Percentiles rank a stretch among this genome's conserved stretches.
Conservation (phyloP, 2,329 filamentous ascomycete genomes). For the Clonostachys sp. region DNA sequence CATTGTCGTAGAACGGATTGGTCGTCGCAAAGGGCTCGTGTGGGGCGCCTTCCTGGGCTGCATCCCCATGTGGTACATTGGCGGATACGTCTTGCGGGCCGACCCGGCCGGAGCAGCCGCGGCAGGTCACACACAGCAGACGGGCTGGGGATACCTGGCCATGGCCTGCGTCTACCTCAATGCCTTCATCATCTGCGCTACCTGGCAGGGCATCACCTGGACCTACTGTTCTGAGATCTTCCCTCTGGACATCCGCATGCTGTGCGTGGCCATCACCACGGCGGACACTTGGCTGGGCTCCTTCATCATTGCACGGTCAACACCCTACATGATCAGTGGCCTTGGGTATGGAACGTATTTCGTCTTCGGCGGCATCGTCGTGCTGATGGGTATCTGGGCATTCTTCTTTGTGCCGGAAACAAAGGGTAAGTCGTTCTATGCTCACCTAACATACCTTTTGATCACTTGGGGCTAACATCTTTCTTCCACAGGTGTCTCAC, state of each 20-base stretch:
- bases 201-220: slow-evolving; percentile 37
- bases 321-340: slow-evolving; percentile 32
- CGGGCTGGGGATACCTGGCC: slow-evolving; percentile 33
- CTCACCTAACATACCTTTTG: slow-evolving; percentile 16
- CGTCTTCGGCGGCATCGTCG: slow-evolving; percentile 41
- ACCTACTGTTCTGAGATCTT: slow-evolving; percentile 43
- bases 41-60: slow-evolving; percentile 24
- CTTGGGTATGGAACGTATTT: slow-evolving; percentile 46
- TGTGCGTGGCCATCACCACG: slow-evolving; percentile 24
- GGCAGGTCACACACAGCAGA: slow-evolving; percentile 34
- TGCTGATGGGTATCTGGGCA: slow-evolving; percentile 38
- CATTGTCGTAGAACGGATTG: slow-evolving; percentile 39
- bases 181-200: slow-evolving; percentile 27
- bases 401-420: slow-evolving; percentile 48
- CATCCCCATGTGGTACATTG: slow-evolving; percentile 31
- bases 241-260: slow-evolving; percentile 27
- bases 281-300: slow-evolving; percentile 30
- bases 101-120: slow-evolving; percentile 32
- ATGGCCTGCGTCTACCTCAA: slow-evolving; percentile 41
- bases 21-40: slow-evolving; percentile 42
- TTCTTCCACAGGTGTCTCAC: slow-evolving; percentile 21
- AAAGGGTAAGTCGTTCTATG: slow-evolving; percentile 24
- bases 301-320: slow-evolving; percentile 31
- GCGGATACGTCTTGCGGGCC: slow-evolving; percentile 22
- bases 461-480: slow-evolving; percentile 34